Evolutionary conservation across 148 eudicot genomes (phyloP).

Genomic region (Arbutus unedo): DNA sequence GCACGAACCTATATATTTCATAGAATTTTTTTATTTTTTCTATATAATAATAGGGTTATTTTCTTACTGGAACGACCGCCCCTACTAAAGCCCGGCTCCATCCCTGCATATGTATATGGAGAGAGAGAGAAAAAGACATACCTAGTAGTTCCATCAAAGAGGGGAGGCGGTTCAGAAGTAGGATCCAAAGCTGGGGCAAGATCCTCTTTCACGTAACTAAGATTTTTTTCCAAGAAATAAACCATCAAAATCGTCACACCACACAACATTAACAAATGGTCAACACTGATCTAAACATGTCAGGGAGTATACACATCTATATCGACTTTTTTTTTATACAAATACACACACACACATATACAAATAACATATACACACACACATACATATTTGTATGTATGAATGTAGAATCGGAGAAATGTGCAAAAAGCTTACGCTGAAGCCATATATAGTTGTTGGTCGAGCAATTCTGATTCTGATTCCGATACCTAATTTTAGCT

Average conservation of each 20-base stretch:
- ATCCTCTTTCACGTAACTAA: slow-evolving; percentile 27
- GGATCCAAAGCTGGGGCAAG: slow-evolving; percentile 54
- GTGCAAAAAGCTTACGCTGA: neutral
- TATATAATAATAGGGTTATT: too few relatives aligned
- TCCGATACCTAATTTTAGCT: neutral
- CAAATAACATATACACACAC: too few relatives aligned
- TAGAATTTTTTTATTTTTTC: too few relatives aligned
- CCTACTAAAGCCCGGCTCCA: too few relatives aligned
- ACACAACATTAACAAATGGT: neutral
- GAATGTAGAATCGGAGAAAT: neutral
- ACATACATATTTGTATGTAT: too few relatives aligned
- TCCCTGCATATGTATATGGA: neutral
- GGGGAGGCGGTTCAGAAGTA: slow-evolving; percentile 57
- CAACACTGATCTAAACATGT: neutral
- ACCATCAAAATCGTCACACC: neutral
- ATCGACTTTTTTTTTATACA: too few relatives aligned
- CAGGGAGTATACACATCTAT: too few relatives aligned
- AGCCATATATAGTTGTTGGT: neutral
- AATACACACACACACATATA: too few relatives aligned
- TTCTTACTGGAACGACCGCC: too few relatives aligned
- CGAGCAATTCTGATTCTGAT: neutral
- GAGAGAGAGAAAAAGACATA: neutral
- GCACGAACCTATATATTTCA: too few relatives aligned
- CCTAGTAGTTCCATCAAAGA: slow-evolving; percentile 77
- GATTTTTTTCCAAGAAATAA: slow-evolving; percentile 15